Base-by-base conservation (phyloP, 1,284 basidiomycete genomes). In the Vanrija humicola region DNA sequence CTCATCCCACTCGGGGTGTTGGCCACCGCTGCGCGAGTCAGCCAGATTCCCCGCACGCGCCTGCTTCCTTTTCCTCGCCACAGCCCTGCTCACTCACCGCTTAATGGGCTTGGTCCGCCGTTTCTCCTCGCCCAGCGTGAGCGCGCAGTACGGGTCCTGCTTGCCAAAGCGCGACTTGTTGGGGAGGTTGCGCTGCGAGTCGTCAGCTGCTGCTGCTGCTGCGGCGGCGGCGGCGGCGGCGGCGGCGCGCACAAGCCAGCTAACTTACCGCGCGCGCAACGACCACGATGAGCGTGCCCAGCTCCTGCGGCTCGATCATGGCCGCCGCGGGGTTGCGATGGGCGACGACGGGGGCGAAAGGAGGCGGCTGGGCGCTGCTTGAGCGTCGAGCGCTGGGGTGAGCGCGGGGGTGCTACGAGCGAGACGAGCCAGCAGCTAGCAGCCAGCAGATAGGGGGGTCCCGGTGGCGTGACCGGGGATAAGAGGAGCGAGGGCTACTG, bases 1-100 rank as follows among this genome's bases (percentile, higher is more conserved):
- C 69, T 96, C 92, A 73, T 99, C 96, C 95, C 96, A 99, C 74
- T 91, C 89, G 8, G 95, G 96, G 75, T 96, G 92, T 75, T 98
- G 95, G 5, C 96, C 96, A 50, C 96, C 95, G 39, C 92, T 76
- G 51, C 16, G 29, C 14, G 25, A 21, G 49, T 51, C 23, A 50
- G 46, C 14, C 6, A 18, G 7, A 7, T 28, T 2, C 29, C 14
- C 23, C 6, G 7, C 34, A 34, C 34, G 34, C 34, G 34, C 34
- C 34, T 14, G 34, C 34, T 10, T 12, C 6, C 34, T 34, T 34
- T 10, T 34, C 12, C 34, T 34, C 34, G 34, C 34, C 34, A 34
- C 34, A 25, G 21, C 10, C 14, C 25, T 21, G 55, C 70, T 49
- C 52, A 57, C 70, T 49, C 52, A 76, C 73, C 75, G 87, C 73